Conservation (phyloP, 1,284 basidiomycete species). For the Trichosporon inkin region DNA sequence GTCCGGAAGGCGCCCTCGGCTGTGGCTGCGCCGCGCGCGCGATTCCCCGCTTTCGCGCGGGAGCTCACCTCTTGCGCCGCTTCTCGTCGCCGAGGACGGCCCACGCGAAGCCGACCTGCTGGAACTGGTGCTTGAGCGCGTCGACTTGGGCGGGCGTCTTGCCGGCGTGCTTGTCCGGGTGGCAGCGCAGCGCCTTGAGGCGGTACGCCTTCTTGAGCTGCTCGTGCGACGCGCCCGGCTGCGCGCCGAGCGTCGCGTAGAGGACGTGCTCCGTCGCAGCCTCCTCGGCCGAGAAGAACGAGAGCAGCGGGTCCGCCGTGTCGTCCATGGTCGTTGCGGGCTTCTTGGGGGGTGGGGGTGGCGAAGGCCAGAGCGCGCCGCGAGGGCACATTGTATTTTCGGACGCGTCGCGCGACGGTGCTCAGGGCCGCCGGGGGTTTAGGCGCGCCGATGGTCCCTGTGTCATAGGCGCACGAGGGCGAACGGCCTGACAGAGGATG, state of each 20-base stretch:
- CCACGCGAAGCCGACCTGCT: conserved; percentile 87
- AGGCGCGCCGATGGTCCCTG: neutral
- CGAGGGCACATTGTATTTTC: neutral
- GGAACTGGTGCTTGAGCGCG: conserved; percentile 68
- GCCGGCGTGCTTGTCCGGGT: conserved; percentile 79
- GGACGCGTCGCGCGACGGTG: conserved; percentile 1
- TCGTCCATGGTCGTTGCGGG: conserved; percentile 61
- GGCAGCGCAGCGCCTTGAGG: conserved; percentile 70
- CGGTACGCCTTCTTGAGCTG: conserved; percentile 80
- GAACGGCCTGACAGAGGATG: neutral
- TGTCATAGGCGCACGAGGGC: neutral
- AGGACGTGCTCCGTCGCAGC: conserved; percentile 51
- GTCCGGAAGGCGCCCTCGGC: no score
- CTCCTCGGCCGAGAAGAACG: conserved; percentile 70
- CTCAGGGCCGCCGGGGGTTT: neutral
- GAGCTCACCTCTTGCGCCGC: conserved; percentile 57
- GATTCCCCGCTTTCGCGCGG: no score
- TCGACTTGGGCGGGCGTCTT: conserved; percentile 61
- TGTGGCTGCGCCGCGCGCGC: no score
- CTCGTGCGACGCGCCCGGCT: conserved; percentile 57
- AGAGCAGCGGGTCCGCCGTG: conserved; percentile 64
- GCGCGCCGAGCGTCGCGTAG: conserved; percentile 65
- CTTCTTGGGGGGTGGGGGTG: conserved; percentile 41
- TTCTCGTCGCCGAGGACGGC: conserved; percentile 74
- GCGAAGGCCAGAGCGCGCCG: neutral